Percentiles rank a stretch among this genome's conserved stretches.
phyloP scores from a whole-genome alignment of 2,329 filamentous ascomycete genomes.

The Drechslera avenae region DNA sequence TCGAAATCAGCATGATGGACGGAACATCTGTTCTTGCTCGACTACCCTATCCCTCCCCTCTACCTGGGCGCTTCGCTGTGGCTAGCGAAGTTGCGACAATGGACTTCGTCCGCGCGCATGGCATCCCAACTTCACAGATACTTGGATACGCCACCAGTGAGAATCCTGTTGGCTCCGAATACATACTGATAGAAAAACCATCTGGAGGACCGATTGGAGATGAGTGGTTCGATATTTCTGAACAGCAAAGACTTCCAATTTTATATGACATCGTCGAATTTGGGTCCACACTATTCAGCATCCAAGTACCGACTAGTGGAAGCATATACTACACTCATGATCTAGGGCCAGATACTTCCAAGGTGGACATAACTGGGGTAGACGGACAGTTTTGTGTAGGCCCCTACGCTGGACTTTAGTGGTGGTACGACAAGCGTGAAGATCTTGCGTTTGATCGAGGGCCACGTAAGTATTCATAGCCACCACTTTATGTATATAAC shows the following conservation, averaged over 20 bases:
- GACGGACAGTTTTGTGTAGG: constrained; percentile 28
- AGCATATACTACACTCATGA: constrained; percentile 31
- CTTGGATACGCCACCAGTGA: constrained; percentile 25
- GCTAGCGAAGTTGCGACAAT: constrained; percentile 50
- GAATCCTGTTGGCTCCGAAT: constrained; percentile 36
- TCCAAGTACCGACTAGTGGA: constrained; percentile 27
- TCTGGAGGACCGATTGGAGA: constrained; percentile 26
- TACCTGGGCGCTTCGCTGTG: constrained; percentile 33
- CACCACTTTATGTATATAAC: neutral
- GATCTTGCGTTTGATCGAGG: constrained; percentile 27
- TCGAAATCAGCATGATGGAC: constrained; percentile 38
- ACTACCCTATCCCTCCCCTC: constrained; percentile 43
- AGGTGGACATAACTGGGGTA: constrained; percentile 17
- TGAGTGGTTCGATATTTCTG: constrained; percentile 27
- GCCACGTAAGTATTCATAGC: constrained; percentile 22
- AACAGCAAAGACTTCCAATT: constrained; percentile 25
- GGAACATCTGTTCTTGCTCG: constrained; percentile 36
- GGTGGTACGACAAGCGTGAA: constrained; percentile 28
- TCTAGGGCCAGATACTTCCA: constrained; percentile 5
- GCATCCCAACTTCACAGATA: constrained; percentile 32
- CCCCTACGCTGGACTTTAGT: constrained; percentile 20
- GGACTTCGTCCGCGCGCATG: constrained; percentile 35
- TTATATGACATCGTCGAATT: constrained; percentile 24
- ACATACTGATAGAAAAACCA: constrained; percentile 42
- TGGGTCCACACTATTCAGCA: constrained; percentile 27